phyloP scores from a whole-genome alignment of 1,284 basidiomycete genomes.

The Waitea zeae region DNA sequence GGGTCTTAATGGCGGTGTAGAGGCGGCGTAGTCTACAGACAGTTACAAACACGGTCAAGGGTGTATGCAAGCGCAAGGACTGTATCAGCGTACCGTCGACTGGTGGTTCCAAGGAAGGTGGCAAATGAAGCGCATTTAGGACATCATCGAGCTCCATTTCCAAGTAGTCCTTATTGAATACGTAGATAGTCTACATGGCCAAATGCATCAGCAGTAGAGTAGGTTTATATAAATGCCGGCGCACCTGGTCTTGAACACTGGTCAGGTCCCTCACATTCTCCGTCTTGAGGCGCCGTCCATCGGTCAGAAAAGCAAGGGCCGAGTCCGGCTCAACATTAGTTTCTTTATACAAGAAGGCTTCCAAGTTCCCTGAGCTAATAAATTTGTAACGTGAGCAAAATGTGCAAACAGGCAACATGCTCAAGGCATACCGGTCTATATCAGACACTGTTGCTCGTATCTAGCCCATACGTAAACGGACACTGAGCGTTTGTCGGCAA shows the following conservation, averaged over 20 bases:
- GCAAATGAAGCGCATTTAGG: conserved; percentile 35
- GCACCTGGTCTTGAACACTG: conserved; percentile 52
- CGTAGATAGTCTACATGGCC: conserved; percentile 42
- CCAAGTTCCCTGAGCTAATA: conserved; percentile 38
- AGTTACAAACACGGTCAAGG: conserved; percentile 6
- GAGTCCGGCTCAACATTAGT: conserved; percentile 46
- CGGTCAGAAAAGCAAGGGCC: conserved; percentile 59
- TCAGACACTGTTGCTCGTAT: conserved; percentile 50
- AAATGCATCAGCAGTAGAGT: not conserved
- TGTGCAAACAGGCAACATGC: not conserved
- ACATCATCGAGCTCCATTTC: conserved; percentile 49
- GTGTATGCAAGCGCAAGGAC: too few species aligned
- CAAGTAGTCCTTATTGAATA: conserved; percentile 65
- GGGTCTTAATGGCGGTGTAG: conserved; percentile 52
- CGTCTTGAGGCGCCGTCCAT: conserved; percentile 48
- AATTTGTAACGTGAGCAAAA: conserved; percentile 1
- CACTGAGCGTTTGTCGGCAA: not conserved
- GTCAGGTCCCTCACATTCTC: conserved; percentile 58
- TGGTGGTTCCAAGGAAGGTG: conserved; percentile 41
- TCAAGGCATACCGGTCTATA: conserved; percentile 40
- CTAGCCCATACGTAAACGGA: conserved; percentile 15
- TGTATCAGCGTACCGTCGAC: conserved; percentile 37
- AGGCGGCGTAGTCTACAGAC: conserved; percentile 50
- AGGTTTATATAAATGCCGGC: conserved; percentile 7
- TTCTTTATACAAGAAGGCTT: conserved; percentile 47